These are phyloP conservation scores for Rosa hybrid DNA, from an alignment of 331 rosid genomes.

Conservation along the genomic window DNA sequence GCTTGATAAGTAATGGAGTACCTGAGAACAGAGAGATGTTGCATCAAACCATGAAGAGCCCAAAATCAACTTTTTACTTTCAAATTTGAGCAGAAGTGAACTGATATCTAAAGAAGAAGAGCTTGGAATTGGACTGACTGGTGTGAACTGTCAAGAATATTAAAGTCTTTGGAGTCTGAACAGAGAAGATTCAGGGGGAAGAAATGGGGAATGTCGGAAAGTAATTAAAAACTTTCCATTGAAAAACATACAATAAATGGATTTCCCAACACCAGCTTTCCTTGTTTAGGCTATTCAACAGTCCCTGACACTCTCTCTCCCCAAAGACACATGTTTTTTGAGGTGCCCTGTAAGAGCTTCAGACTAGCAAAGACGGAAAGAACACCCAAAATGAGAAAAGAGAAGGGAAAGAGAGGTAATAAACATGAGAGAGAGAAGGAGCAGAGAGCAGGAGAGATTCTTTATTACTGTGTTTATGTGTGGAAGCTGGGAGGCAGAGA, in stretches of 20 bases:
- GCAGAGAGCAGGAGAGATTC: background rate
- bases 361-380: background rate
- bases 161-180: background rate
- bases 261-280: background rate
- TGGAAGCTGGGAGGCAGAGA: background rate
- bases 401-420: background rate
- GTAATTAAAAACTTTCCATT: background rate
- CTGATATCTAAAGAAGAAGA: too few relatives aligned
- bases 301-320: background rate
- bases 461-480: background rate
- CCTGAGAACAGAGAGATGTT: slow-evolving; percentile 2
- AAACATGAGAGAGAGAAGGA: background rate
- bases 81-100: background rate
- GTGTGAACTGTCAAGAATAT: background rate
- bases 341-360: background rate
- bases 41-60: background rate
- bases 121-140: background rate
- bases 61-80: background rate
- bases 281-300: background rate
- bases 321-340: background rate
- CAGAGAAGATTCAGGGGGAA: background rate
- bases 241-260: background rate
- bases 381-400: background rate
- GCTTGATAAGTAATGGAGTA: background rate
- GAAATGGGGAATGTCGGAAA: slow-evolving; percentile 3